Evolutionary conservation across 805 yeast species (phyloP).

Genomic region (Candida ascalaphidarum): DNA sequence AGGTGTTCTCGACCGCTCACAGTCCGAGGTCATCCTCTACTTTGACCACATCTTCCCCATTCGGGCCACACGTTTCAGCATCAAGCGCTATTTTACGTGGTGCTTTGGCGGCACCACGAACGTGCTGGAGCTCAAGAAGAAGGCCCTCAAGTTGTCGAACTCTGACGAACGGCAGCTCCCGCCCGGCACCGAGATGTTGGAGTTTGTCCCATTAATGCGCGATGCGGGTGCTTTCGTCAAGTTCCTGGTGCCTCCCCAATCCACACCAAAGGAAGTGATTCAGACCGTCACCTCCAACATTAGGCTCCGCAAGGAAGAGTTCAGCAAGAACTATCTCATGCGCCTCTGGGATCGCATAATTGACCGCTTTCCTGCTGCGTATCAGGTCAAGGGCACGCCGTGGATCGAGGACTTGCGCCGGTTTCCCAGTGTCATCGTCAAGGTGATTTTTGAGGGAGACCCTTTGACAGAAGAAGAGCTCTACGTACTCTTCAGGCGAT

Average conservation of each 20-base stretch:
- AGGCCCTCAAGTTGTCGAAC: constrained; percentile 8
- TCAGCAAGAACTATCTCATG: constrained; percentile 3
- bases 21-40: constrained; percentile 24
- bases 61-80: constrained; percentile 13
- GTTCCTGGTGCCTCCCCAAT: constrained; percentile 49
- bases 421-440: constrained; percentile 55
- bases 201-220: constrained; percentile 60
- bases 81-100: constrained; percentile 13
- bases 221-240: constrained; percentile 95
- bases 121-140: constrained; percentile 8
- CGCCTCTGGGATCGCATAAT: constrained; percentile 5
- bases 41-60: constrained; percentile 28
- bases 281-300: constrained; percentile 41
- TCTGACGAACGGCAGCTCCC: constrained; percentile 20
- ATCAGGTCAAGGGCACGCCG: constrained; percentile 82
- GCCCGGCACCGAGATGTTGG: constrained; percentile 33
- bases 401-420: constrained; percentile 93
- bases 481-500: constrained; percentile 75
- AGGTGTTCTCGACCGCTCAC: constrained; percentile 30
- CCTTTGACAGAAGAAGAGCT: constrained; percentile 72
- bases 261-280: constrained; percentile 45
- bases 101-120: background rate
- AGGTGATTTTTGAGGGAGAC: constrained; percentile 70
- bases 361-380: constrained; percentile 39
- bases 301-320: constrained; percentile 8